A percentile compares a stretch with the other conserved stretches of the same genome.
phyloP scores from a whole-genome alignment of 2,329 filamentous ascomycete genomes.

The Calycina marina region DNA sequence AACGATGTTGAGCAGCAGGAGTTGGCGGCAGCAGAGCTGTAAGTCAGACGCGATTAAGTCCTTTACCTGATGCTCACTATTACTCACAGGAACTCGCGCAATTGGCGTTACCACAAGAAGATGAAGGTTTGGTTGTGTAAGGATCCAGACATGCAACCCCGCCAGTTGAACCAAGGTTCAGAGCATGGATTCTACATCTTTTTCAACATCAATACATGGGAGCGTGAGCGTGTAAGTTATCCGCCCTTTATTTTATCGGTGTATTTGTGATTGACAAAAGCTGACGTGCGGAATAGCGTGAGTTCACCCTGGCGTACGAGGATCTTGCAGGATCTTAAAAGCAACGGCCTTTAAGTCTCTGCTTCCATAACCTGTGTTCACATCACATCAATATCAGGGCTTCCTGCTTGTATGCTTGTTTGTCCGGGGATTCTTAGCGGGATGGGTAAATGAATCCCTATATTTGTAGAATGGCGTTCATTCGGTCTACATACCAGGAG shows the following conservation, averaged over 20 bases:
- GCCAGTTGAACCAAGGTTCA: constrained; percentile 39
- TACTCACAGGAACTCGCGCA: constrained; percentile 37
- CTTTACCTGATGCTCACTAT: constrained; percentile 4
- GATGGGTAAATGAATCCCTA: too few relatives aligned
- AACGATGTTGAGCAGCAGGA: constrained; percentile 48
- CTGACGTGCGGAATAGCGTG: constrained; percentile 30
- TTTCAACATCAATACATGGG: constrained; percentile 48
- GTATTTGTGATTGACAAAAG: neutral
- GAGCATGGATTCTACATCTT: constrained; percentile 54
- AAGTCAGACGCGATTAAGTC: constrained; percentile 18
- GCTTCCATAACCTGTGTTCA: too few relatives aligned
- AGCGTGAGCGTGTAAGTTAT: constrained; percentile 43
- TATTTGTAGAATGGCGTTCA: too few relatives aligned
- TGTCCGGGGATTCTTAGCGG: too few relatives aligned
- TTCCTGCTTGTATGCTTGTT: too few relatives aligned
- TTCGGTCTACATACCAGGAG: too few relatives aligned
- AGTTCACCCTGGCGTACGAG: constrained; percentile 45
- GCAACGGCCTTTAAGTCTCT: too few relatives aligned
- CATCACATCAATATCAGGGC: too few relatives aligned
- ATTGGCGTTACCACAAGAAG: constrained; percentile 58
- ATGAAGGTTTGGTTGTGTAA: constrained; percentile 53
- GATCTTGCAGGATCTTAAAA: too few relatives aligned
- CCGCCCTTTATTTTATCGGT: neutral
- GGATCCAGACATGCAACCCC: constrained; percentile 50
- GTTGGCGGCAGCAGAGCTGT: constrained; percentile 49